Conservation (phyloP, 768 basidiomycete genomes). For the Russula ochroleuca region DNA sequence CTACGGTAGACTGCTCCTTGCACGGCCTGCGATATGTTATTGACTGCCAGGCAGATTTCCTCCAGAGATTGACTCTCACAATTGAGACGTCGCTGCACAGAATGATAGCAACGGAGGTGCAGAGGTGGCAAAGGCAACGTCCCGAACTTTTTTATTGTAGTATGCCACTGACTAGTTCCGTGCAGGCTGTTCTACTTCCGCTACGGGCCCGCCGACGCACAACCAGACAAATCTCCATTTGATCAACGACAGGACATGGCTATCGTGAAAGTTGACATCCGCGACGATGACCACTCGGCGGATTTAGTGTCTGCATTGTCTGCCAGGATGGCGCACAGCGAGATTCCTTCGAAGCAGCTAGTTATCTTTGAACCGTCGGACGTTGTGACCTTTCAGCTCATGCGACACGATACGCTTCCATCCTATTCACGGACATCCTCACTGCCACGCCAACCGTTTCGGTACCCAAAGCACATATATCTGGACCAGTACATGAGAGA, state of each 20-base stretch:
- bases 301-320: slow-evolving; percentile 50
- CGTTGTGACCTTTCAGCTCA: slow-evolving; percentile 55
- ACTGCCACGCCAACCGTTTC: slow-evolving; percentile 37
- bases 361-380: slow-evolving; percentile 62
- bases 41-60: slow-evolving; percentile 43
- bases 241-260: slow-evolving; percentile 37
- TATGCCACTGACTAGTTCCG: slow-evolving; percentile 4
- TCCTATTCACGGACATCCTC: slow-evolving; percentile 27
- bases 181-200: slow-evolving; percentile 52
- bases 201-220: slow-evolving; percentile 46
- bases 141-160: slow-evolving; percentile 25
- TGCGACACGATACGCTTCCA: slow-evolving; percentile 32
- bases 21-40: slow-evolving; percentile 14
- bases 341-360: slow-evolving; percentile 40
- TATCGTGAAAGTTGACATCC: slow-evolving; percentile 51
- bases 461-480: slow-evolving; percentile 61
- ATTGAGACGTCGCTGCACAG: slow-evolving; percentile 39
- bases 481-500: slow-evolving; percentile 67
- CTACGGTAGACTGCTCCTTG: slow-evolving; percentile 15
- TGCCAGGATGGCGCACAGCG: slow-evolving; percentile 27
- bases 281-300: slow-evolving; percentile 45
- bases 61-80: slow-evolving; percentile 39
- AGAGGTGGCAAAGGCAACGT: slow-evolving; percentile 38
- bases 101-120: slow-evolving; percentile 33
- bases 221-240: slow-evolving; percentile 31